Evolutionary conservation across 1,139 yeast species (phyloP), one percentile per base, ranked within the genome.

Genomic region (Hyphopichia fennica): DNA sequence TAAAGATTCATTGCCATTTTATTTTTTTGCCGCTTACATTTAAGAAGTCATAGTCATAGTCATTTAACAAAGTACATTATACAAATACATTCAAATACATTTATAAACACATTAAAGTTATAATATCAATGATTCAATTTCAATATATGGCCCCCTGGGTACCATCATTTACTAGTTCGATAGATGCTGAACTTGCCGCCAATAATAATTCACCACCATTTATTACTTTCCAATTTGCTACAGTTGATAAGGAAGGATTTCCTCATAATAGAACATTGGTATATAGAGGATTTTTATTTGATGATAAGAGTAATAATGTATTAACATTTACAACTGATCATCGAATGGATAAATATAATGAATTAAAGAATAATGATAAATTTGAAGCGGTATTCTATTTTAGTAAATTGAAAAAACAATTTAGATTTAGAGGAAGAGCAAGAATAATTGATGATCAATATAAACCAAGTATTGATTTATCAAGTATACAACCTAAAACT

Each of bases 321-420:
- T 58, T 87, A 42, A 74, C 88, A 3, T 81, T 85, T 55, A 79
- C 86, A 35, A 84, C 95, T 1, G 96, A 88, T 62, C 71, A 74
- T 52, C 68, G 96, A 57, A 81, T 85, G 74, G 65, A 65, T 40
- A 88, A 88, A 60, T 75, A 76, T 52, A 62, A 65, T 19, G 87
- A 86, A 54, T 63, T 83, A 41, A 47, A 58, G 14, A 50, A 56
- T 20, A 77, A 78, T 53, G 80, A 82, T 48, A 65, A 71, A 42
- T 83, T 81, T 57, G 95, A 87, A 64, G 87, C 90, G 2, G 87
- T 88, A 44, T 87, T 86, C 57, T 85, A 86, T 67, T 84, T 87
- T 55, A 76, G 73, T 14, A 69, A 68, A 30, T 62, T 77, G 23
- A 76, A 76, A 56, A 83, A 78, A 56, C 96, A 87, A 64, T 84